Evolutionary conservation across 768 basidiomycete species (phyloP), one percentile per base, ranked within the genome.

Genomic region (Leccinum imitatum): DNA sequence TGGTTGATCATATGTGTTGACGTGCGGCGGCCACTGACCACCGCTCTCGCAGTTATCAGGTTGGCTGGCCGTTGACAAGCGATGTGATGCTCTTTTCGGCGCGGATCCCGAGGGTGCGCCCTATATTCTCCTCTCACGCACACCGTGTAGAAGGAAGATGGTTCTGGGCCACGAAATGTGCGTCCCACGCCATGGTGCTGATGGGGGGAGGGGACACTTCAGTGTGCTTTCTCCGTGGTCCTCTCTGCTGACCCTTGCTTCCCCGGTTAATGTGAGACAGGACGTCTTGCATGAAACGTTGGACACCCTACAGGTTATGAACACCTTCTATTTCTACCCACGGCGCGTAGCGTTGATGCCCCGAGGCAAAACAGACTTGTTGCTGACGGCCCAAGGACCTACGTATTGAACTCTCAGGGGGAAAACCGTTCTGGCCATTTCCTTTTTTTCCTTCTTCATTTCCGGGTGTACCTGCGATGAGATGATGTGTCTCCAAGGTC

Each of bases 291-390:
- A 55, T 35, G 55, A 56, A 50, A 52, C 59, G 56, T 54, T 46
- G 44, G 61, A 27, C 56, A 33, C 39, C 27, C n/a, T 19, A 19
- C 19, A 46, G 44, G 44, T 46, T 55, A 62, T 59, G 67, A 46
- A 59, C 13, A 41, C 48, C 70, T 69, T 71, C 67, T 59, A 58
- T 62, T 62, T 54, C 60, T 50, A 55, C 53, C 10, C 56, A 67
- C 67, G 59, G 50, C 59, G 50, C 62, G 65, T 69, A 71, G 67
- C 48, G 11, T 59, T 67, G 61, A 60, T 63, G 62, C 60, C 60
- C 64, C 19, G 53, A 62, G 54, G 58, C 64, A 46, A 11, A 19
- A 19, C 10, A 55, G 44, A 56, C 35, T 23, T 9, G 44, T 41
- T 56, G 54, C 35, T 59, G 35, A 27, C 54, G 59, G 17, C 44